Evolutionary conservation across 1,284 basidiomycete species (phyloP), one percentile per base, ranked within the genome.

Genomic region (Ceratobasidium sp.): DNA sequence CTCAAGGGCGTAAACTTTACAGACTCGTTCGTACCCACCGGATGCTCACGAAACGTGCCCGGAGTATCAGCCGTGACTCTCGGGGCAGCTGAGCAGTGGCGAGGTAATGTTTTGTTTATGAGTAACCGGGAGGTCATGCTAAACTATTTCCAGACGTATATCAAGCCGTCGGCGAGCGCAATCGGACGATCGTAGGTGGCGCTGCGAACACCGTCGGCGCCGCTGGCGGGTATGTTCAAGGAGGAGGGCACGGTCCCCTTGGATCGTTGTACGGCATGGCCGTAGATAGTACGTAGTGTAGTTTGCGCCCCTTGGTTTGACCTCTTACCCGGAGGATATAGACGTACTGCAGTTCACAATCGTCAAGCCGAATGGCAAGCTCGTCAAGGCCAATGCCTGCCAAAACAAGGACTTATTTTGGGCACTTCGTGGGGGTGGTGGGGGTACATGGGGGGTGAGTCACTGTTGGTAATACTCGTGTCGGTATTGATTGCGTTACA

Each of bases 1-100:
- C n/a, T n/a, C n/a, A n/a, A n/a, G n/a, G n/a, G n/a, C n/a, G n/a
- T 78, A 3, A 52, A 76, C 12, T 78, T 78, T 70, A 75, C 64
- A 8, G 78, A 78, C 35, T 65, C 48, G 23, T 78, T 78, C 33
- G 50, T 59, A 20, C 52, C 55, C 18, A 23, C 35, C 18, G 71
- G 71, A 1, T 64, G 67, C 35, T 33, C 60, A 2, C 35, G 62
- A 12, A 20, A 50, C 12, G n/a, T 20, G 62, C 33, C 57, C n/a
- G 38, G 59, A 50, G 23, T 73, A 38, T 35, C 77, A 6, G 77
- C 60, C 18, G 77, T 78, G n/a, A n/a, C n/a, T n/a, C n/a, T n/a
- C n/a, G n/a, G n/a, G n/a, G n/a, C n/a, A n/a, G n/a, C n/a, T n/a
- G 3, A 70, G 50, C n/a, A 35, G 73, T 44, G 77, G 59, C n/a